Evolutionary conservation across 495 filamentous ascomycete species (phyloP).

Genomic region (Halenospora varia): DNA sequence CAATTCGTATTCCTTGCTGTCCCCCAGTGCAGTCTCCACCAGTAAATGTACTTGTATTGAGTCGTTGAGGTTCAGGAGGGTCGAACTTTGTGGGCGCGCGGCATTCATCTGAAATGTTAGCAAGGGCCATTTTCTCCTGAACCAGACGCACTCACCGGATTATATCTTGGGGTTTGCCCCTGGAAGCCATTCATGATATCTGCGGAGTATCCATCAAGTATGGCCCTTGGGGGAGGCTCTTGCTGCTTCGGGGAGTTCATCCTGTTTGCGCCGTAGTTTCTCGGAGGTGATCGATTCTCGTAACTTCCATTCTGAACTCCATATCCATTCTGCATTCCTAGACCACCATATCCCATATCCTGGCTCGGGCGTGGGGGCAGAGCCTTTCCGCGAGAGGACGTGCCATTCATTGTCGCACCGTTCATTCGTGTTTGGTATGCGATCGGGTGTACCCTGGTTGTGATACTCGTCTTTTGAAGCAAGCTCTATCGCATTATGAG

Average conservation of each 20-base stretch:
- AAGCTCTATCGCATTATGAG: background rate
- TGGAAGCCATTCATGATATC: slow-evolving; percentile 40
- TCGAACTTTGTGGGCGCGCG: slow-evolving; percentile 29
- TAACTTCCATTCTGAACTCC: background rate
- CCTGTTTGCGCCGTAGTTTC: slow-evolving; percentile 25
- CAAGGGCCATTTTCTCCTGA: background rate
- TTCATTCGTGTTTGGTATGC: background rate
- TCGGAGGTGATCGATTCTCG: background rate
- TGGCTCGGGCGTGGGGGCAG: background rate
- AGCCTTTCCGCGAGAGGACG: background rate
- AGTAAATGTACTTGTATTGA: slow-evolving; percentile 73
- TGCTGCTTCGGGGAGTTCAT: slow-evolving; percentile 49
- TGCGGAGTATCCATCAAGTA: slow-evolving; percentile 46
- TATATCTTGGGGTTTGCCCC: slow-evolving; percentile 39
- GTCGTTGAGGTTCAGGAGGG: slow-evolving; percentile 45
- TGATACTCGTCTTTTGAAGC: background rate
- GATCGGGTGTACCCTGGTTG: background rate
- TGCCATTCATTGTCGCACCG: slow-evolving; percentile 1
- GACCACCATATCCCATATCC: background rate
- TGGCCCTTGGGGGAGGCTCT: slow-evolving; percentile 5
- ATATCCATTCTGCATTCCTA: background rate
- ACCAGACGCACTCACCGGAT: slow-evolving; percentile 37
- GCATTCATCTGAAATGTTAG: slow-evolving; percentile 17
- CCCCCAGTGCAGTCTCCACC: slow-evolving; percentile 86
- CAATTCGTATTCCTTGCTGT: slow-evolving; percentile 79